phyloP scores from a whole-genome alignment of 75 land plant genomes.

The Chamaecyparis obtusa region DNA sequence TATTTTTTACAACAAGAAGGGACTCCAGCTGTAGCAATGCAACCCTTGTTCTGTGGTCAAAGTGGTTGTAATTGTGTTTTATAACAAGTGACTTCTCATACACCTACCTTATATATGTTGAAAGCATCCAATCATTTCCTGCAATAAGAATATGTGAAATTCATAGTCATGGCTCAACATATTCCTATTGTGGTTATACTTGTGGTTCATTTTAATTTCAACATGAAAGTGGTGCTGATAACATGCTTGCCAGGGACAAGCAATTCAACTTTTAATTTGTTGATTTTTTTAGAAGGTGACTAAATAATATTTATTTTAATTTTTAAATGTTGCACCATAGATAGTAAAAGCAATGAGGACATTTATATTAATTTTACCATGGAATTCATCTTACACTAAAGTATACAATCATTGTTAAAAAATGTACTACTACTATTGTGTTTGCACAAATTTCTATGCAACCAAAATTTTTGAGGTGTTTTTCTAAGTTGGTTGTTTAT shows the following conservation, averaged over 20 bases:
- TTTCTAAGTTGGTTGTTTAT: neutral
- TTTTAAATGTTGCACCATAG: neutral
- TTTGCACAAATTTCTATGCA: too few relatives aligned
- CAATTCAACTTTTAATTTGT: neutral
- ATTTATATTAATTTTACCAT: neutral
- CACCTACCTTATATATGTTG: too few relatives aligned
- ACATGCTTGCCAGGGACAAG: neutral
- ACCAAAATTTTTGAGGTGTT: neutral
- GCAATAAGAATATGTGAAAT: neutral
- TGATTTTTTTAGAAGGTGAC: neutral
- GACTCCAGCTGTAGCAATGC: too few relatives aligned
- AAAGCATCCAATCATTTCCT: neutral
- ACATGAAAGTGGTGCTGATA: neutral
- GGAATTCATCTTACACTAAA: conserved; percentile 1
- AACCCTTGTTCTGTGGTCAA: too few relatives aligned
- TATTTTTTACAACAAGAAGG: too few relatives aligned
- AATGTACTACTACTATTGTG: neutral
- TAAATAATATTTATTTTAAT: neutral
- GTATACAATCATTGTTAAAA: neutral
- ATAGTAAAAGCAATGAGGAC: neutral
- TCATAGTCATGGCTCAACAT: neutral
- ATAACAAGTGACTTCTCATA: neutral
- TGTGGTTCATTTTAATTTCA: neutral
- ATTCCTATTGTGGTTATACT: neutral
- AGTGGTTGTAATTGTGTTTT: neutral